Percentiles rank a stretch among this genome's conserved stretches.
Evolutionary conservation across 176 grass and related monocot species (phyloP).

Genomic region (Oryza meyeriana): DNA sequence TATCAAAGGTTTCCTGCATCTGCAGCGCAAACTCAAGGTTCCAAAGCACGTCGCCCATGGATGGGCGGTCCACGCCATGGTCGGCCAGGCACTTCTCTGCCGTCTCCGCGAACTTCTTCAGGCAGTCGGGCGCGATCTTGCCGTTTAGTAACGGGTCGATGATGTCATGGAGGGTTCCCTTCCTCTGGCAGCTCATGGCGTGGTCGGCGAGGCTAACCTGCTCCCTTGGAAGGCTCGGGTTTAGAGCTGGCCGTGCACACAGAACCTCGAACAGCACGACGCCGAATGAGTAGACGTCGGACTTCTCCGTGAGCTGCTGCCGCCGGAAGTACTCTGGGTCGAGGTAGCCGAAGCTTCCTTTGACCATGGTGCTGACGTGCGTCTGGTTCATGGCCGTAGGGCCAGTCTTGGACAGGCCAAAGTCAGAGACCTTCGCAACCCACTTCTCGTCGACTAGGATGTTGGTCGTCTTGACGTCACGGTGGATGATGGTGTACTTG

Average conservation of each 20-base stretch:
- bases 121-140: conserved; percentile 41
- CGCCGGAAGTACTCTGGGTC: conserved; percentile 79
- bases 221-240: conserved; percentile 41
- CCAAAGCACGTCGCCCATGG: conserved; percentile 55
- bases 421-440: conserved; percentile 83
- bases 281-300: conserved; percentile 76
- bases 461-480: conserved; percentile 90
- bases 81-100: conserved; percentile 53
- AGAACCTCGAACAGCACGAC: conserved; percentile 83
- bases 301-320: conserved; percentile 81
- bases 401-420: conserved; percentile 71
- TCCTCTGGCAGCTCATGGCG: conserved; percentile 43
- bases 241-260: conserved; percentile 62
- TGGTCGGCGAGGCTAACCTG: conserved; percentile 61
- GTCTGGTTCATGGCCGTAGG: conserved; percentile 65
- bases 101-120: conserved; percentile 43
- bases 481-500: conserved; percentile 87
- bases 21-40: conserved; percentile 52
- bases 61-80: conserved; percentile 42
- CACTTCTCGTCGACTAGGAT: conserved; percentile 70
- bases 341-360: conserved; percentile 83
- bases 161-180: conserved; percentile 38
- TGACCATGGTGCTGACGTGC: conserved; percentile 89
- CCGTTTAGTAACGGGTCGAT: conserved; percentile 34
- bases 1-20: conserved; percentile 51